Conservation (phyloP, 768 basidiomycete genomes). For the Xerocomus spinulosus region DNA sequence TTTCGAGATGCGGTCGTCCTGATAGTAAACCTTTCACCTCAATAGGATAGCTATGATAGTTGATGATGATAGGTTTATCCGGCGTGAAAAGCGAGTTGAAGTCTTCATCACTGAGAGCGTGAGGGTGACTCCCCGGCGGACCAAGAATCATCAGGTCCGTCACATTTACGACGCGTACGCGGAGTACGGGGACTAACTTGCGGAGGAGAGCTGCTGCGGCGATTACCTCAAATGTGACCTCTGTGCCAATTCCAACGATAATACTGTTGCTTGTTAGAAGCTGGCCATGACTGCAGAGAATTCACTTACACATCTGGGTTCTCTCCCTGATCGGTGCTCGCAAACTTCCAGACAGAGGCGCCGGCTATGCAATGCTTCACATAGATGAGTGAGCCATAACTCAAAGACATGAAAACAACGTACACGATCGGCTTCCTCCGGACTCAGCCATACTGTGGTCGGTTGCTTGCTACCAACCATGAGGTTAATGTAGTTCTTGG, state of each 20-base stretch:
- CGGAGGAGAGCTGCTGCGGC: slow-evolving; percentile 79
- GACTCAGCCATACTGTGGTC: slow-evolving; percentile 70
- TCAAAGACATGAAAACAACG: slow-evolving; percentile 5
- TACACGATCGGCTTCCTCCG: slow-evolving; percentile 70
- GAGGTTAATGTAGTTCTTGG: slow-evolving; percentile 82
- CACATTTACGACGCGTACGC: slow-evolving; percentile 85
- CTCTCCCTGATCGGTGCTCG: slow-evolving; percentile 66
- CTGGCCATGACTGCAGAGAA: neutral
- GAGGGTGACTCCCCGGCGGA: slow-evolving; percentile 67
- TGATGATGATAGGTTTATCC: slow-evolving; percentile 68
- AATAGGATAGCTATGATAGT: slow-evolving; percentile 80
- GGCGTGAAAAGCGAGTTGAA: slow-evolving; percentile 71
- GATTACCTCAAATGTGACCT: slow-evolving; percentile 85
- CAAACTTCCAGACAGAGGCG: slow-evolving; percentile 82
- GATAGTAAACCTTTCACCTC: slow-evolving; percentile 65
- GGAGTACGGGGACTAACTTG: slow-evolving; percentile 61
- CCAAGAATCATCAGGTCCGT: slow-evolving; percentile 85
- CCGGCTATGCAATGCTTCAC: slow-evolving; percentile 78
- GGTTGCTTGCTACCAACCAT: slow-evolving; percentile 89
- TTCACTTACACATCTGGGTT: slow-evolving; percentile 61
- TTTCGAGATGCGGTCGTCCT: slow-evolving; percentile 45
- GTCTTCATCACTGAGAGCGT: slow-evolving; percentile 55
- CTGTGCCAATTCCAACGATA: slow-evolving; percentile 82
- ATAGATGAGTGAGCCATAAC: neutral
- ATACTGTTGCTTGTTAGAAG: slow-evolving; percentile 40